Evolutionary conservation across 2,329 filamentous ascomycete genomes (phyloP).

Genomic region (Aotearoamyces nothofagi): DNA sequence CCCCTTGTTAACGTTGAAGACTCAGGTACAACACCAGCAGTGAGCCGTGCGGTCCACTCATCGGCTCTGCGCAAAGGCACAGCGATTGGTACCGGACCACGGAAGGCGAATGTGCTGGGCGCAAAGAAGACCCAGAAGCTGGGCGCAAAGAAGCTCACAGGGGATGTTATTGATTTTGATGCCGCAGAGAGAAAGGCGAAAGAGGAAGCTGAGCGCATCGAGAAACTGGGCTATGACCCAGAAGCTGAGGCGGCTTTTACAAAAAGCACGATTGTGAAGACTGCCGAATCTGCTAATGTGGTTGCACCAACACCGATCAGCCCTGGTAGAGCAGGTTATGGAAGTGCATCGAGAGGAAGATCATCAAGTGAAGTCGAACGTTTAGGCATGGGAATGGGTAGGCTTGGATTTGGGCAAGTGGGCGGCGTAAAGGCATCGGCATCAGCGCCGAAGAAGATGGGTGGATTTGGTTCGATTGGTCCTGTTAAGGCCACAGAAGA

Average conservation of each 20-base stretch:
- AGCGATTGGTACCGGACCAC: constrained; percentile 42
- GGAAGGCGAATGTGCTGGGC: constrained; percentile 74
- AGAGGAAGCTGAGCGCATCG: constrained; percentile 91
- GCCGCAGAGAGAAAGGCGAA: constrained; percentile 94
- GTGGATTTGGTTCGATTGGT: constrained; percentile 74
- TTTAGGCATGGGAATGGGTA: constrained; percentile 73
- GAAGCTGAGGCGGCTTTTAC: constrained; percentile 48
- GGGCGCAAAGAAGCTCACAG: constrained; percentile 79
- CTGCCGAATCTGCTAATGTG: constrained; percentile 42
- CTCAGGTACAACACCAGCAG: constrained; percentile 37
- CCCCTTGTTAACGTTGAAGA: constrained; percentile 54
- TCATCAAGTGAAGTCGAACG: constrained; percentile 71
- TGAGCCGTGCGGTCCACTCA: constrained; percentile 62
- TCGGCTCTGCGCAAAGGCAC: constrained; percentile 67
- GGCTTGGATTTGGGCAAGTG: constrained; percentile 80
- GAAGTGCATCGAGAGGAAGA: constrained; percentile 42
- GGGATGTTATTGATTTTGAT: constrained; percentile 82
- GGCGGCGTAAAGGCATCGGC: constrained; percentile 45
- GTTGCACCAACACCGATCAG: constrained; percentile 61
- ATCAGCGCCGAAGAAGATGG: constrained; percentile 57
- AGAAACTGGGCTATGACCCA: constrained; percentile 88
- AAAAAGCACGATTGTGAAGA: constrained; percentile 21
- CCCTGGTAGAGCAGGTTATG: constrained; percentile 45
- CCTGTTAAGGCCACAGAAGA: constrained; percentile 54
- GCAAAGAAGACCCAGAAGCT: constrained; percentile 74